Percentiles rank a stretch among this genome's conserved stretches.
These are phyloP conservation scores for Sequoiadendron giganteum DNA, from an alignment of 75 land plant genomes.

Conservation along the genomic window DNA sequence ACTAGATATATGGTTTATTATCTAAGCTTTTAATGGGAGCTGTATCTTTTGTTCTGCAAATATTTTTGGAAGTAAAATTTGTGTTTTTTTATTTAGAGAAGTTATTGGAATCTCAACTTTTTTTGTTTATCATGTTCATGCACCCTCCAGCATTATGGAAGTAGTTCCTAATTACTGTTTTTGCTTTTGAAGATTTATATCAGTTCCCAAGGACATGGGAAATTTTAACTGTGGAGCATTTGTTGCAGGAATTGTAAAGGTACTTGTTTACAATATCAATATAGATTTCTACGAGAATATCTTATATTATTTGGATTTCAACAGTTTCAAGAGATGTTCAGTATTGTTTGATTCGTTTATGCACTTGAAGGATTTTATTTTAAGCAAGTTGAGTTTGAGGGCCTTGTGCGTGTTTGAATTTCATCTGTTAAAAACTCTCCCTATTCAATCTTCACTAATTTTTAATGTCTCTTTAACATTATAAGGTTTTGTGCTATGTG, in stretches of 20 bases:
- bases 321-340: background rate
- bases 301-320: background rate
- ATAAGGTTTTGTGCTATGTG: conserved; percentile 6
- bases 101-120: background rate
- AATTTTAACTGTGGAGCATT: conserved; percentile 96
- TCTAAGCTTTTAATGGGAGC: background rate
- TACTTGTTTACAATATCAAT: conserved; percentile 18
- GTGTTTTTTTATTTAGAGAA: background rate
- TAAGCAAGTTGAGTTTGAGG: background rate
- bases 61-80: background rate
- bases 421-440: background rate
- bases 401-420: conserved; percentile 9
- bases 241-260: conserved; percentile 98
- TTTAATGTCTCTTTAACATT: no score
- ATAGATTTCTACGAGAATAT: background rate
- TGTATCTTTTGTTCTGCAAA: background rate
- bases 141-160: conserved; percentile 1
- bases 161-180: conserved; percentile 2
- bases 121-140: background rate
- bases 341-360: background rate
- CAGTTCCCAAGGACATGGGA: conserved; percentile 98
- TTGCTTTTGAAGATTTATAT: conserved; percentile 69
- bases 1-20: background rate
- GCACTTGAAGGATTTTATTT: conserved; percentile 5
- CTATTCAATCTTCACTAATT: background rate